Percentiles rank a stretch among this genome's conserved stretches.
phyloP scores from a whole-genome alignment of 495 filamentous ascomycete species.

The Podospora anserina region DNA sequence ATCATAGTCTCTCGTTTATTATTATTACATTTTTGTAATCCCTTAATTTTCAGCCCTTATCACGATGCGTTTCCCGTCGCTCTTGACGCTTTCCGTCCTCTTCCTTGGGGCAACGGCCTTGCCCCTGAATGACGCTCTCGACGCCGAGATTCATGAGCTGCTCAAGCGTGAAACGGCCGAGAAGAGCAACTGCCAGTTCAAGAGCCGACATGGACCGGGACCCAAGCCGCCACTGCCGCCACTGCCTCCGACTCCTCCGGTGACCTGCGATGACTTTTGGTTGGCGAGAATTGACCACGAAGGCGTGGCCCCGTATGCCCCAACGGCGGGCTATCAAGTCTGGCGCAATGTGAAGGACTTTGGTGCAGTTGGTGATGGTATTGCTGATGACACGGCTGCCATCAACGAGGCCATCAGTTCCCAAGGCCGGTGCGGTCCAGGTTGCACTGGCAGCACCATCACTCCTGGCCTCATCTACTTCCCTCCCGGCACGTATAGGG shows the following conservation, averaged over 20 bases:
- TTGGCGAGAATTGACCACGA: slow-evolving; percentile 46
- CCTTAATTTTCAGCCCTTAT: slow-evolving; percentile 1
- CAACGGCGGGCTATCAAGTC: slow-evolving; percentile 43
- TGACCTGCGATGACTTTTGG: slow-evolving; percentile 41
- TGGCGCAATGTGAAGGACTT: slow-evolving; percentile 59
- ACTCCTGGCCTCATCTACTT: slow-evolving; percentile 75
- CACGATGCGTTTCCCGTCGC: slow-evolving; percentile 28
- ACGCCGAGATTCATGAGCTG: background rate
- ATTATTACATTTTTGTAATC: background rate
- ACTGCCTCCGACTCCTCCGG: slow-evolving; percentile 10
- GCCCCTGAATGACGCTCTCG: background rate
- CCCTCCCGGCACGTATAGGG: slow-evolving; percentile 68
- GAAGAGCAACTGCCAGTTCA: slow-evolving; percentile 11
- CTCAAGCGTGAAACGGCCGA: background rate
- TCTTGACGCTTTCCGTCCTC: slow-evolving; percentile 26
- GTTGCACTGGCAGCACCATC: slow-evolving; percentile 71
- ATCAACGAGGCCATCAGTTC: slow-evolving; percentile 78
- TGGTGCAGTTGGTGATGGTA: slow-evolving; percentile 58
- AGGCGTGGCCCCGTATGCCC: slow-evolving; percentile 45
- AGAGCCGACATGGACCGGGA: background rate
- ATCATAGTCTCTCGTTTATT: background rate
- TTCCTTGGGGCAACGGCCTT: slow-evolving; percentile 13
- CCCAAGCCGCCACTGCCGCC: slow-evolving; percentile 7
- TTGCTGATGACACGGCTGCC: slow-evolving; percentile 78
- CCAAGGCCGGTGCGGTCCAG: slow-evolving; percentile 68